Base-by-base conservation (phyloP, 352 stramenopile species). In the Lagenidium sp. region DNA sequence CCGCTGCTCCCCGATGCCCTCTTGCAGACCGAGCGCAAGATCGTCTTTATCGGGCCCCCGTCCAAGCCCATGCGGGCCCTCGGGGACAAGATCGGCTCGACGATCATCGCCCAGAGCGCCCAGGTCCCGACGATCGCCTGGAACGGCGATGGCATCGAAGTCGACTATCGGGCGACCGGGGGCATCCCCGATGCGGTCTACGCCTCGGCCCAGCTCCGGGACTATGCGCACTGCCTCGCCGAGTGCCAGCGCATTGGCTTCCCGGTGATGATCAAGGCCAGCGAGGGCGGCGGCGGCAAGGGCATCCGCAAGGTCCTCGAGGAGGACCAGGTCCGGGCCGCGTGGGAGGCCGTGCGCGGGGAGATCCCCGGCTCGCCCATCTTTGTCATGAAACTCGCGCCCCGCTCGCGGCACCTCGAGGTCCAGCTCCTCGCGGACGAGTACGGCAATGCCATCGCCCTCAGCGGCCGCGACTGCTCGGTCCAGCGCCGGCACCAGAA, bases 191-290 rank as follows among this genome's bases (percentile, higher is more conserved):
- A 95, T 15, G 81, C 91, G 28, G 72, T 97, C 15, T 99, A 99
- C 63, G 66, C 96, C 11, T 63, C 93, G 22, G 96, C 95, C 4
- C 96, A 89, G 61, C 82, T 99, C 40, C 78, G 65, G 12, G 95
- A 90, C 53, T 85, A 88, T 1, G 59, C 85, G 34, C 74, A 99
- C 57, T 98, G 96, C 19, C 65, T 89, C n/a, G 70, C 90, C n/a
- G 83, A 94, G 39, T 96, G 91, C 50, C 82, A 85, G 28, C 69
- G 86, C 47, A 98, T 99, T 65, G 97, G 97, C 24, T 99, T 98
- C 63, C 97, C 97, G 4, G 85, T 99, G 41, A 99, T 99, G 97
- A 99, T 99, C 66, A 99, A 99, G 70, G 97, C 97, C 22, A 97
- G 78, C 38, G 96, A 99, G 69, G 97, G 97, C 40, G 97, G 97